Evolutionary conservation across 768 basidiomycete species (phyloP).

Genomic region (Pleurotus ostreatus): DNA sequence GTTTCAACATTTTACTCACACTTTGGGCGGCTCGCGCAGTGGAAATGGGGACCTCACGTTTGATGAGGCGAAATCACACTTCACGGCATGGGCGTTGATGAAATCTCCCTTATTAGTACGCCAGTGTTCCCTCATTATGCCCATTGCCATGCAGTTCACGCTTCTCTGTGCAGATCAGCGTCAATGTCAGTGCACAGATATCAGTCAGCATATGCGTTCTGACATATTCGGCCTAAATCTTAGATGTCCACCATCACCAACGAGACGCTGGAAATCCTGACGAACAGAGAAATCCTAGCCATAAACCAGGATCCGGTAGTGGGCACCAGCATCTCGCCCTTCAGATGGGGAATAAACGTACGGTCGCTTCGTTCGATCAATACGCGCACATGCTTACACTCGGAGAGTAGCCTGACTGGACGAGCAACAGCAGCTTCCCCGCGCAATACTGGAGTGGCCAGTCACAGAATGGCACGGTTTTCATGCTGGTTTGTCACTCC

Average conservation of each 20-base stretch:
- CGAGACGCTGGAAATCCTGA: slow-evolving; percentile 52
- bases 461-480: slow-evolving; percentile 52
- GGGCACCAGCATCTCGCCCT: slow-evolving; percentile 60
- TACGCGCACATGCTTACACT: neutral
- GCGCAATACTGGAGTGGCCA: slow-evolving; percentile 67
- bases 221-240: neutral
- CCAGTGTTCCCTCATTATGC: neutral
- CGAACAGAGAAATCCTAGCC: slow-evolving; percentile 59
- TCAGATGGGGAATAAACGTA: slow-evolving; percentile 67
- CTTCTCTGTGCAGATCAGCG: slow-evolving; percentile 36
- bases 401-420: slow-evolving; percentile 29
- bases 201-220: too few relatives aligned
- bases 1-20: too few relatives aligned
- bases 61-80: slow-evolving; percentile 67
- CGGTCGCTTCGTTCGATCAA: slow-evolving; percentile 11
- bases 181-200: slow-evolving; percentile 34
- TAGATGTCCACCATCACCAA: slow-evolving; percentile 49
- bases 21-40: slow-evolving; percentile 22
- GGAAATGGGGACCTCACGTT: slow-evolving; percentile 60
- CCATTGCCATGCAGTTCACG: neutral
- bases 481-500: slow-evolving; percentile 51
- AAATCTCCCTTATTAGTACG: slow-evolving; percentile 54
- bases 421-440: slow-evolving; percentile 41
- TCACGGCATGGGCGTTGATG: slow-evolving; percentile 71
- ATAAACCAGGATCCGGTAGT: slow-evolving; percentile 66